phyloP scores from a whole-genome alignment of 257 asterid species.

The Fraxinus americana region DNA sequence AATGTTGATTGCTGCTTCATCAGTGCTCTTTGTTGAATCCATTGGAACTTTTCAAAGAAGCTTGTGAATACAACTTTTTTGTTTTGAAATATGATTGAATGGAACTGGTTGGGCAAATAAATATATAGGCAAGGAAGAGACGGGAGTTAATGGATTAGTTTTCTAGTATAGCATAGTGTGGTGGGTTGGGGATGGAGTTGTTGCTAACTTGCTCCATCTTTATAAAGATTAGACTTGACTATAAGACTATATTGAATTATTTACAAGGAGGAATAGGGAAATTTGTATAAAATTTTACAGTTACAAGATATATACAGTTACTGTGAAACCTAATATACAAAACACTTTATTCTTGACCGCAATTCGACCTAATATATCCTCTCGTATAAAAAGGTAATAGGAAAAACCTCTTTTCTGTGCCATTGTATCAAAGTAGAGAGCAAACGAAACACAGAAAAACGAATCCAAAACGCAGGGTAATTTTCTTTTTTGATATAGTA shows the following conservation, averaged over 20 bases:
- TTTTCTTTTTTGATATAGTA: too few species aligned
- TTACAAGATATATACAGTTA: too few species aligned
- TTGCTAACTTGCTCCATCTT: slow-evolving; percentile 36
- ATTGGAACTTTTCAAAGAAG: background rate
- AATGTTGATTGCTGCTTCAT: slow-evolving; percentile 32
- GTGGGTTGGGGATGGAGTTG: slow-evolving; percentile 34
- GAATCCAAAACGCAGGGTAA: too few species aligned
- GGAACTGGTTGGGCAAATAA: background rate
- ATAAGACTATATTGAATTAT: background rate
- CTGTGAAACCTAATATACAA: too few species aligned
- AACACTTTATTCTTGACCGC: too few species aligned
- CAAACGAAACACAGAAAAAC: too few species aligned
- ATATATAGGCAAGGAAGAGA: background rate
- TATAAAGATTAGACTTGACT: background rate
- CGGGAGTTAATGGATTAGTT: background rate
- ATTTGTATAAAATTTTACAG: too few species aligned
- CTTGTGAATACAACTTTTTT: background rate
- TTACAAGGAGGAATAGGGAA: too few species aligned
- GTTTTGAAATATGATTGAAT: background rate
- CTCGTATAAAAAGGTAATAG: too few species aligned
- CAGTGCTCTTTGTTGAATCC: slow-evolving; percentile 2
- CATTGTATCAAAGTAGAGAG: too few species aligned
- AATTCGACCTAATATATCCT: too few species aligned
- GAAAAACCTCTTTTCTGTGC: too few species aligned
- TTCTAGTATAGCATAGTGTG: background rate